Percentiles rank a stretch among this genome's conserved stretches.
phyloP scores from a whole-genome alignment of 2,329 filamentous ascomycete species.

The Penicillium brasilianum region DNA sequence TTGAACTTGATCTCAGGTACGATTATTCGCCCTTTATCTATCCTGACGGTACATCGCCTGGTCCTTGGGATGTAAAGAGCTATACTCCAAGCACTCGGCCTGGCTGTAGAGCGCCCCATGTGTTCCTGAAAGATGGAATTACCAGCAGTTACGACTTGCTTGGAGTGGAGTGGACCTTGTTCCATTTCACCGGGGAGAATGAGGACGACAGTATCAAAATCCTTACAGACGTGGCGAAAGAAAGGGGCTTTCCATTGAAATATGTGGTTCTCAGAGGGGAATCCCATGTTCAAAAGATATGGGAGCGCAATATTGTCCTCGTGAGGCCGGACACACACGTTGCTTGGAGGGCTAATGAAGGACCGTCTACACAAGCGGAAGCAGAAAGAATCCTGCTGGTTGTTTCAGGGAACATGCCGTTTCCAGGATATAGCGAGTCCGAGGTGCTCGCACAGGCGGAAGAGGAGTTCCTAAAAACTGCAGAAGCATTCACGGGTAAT shows the following conservation, averaged over 20 bases:
- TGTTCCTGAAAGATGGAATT: constrained; percentile 34
- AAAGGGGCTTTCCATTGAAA: neutral
- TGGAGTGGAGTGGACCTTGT: constrained; percentile 30
- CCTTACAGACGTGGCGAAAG: neutral
- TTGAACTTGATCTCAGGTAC: constrained; percentile 33
- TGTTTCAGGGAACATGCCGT: neutral
- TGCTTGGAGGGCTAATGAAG: neutral
- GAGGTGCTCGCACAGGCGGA: neutral
- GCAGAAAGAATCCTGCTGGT: neutral
- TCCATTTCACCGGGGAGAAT: constrained; percentile 2
- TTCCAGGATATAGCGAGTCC: neutral
- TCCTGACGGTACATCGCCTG: constrained; percentile 14
- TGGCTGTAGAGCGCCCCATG: constrained; percentile 38
- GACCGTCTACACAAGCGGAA: neutral
- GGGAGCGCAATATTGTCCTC: neutral
- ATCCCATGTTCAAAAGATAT: neutral
- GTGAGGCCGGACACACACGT: neutral
- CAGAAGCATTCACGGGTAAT: neutral
- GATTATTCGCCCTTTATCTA: constrained; percentile 25
- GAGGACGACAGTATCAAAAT: neutral
- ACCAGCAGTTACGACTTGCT: constrained; percentile 37
- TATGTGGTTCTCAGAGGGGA: neutral
- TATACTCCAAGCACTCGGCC: constrained; percentile 40
- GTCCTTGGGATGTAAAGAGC: constrained; percentile 17
- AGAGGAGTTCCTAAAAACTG: neutral